Conservation (phyloP, 140 eudicot genomes). For the Ambrosia hybrid region DNA sequence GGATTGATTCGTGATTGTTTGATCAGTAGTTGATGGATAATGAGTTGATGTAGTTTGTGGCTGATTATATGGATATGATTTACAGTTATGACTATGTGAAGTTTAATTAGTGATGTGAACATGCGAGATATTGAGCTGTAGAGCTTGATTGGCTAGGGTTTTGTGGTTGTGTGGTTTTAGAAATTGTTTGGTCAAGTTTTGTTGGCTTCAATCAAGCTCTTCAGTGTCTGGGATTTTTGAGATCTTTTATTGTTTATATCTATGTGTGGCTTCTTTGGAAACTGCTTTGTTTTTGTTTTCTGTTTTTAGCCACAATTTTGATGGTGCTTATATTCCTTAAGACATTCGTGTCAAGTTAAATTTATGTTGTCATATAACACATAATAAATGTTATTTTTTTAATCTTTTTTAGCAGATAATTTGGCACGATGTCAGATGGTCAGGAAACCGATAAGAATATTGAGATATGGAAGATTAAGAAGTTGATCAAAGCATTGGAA, state of each 20-base stretch:
- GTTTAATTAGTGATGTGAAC: background rate
- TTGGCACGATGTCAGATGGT: constrained; percentile 42
- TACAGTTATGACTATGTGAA: background rate
- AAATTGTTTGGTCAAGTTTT: no score
- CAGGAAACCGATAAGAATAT: constrained; percentile 50
- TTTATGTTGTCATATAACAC: background rate
- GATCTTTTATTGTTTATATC: background rate
- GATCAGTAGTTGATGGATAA: background rate
- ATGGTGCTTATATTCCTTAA: background rate
- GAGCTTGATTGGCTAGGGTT: no score
- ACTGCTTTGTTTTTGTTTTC: background rate
- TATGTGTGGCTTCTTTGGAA: background rate
- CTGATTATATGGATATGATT: background rate
- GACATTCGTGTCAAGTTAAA: background rate
- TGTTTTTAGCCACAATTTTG: background rate
- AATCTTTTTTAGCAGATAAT: constrained; percentile 17
- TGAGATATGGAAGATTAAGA: constrained; percentile 54
- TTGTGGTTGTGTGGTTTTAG: no score
- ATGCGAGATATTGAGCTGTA: background rate
- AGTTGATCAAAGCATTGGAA: constrained; percentile 52
- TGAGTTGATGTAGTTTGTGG: background rate
- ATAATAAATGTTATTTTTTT: background rate
- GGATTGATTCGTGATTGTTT: background rate
- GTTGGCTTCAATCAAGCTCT: no score
- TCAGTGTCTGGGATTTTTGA: no score